phyloP scores from a whole-genome alignment of 148 eudicot genomes.

The Hydrangea macrophylla region DNA sequence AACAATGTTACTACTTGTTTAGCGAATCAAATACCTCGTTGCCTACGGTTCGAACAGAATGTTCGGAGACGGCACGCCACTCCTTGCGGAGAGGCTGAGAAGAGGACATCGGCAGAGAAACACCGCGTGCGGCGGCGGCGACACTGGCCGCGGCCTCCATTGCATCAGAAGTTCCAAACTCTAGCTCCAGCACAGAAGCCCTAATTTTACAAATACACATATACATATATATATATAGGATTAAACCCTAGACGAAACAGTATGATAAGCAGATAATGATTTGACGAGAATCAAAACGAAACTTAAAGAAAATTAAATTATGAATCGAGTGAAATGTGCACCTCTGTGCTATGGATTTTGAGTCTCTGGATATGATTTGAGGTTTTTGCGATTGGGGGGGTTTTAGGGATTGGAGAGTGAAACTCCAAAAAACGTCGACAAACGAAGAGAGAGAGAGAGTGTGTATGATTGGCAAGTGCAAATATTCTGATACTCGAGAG shows the following conservation, averaged over 20 bases:
- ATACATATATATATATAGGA: no score
- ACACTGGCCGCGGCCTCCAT: slow-evolving; percentile 71
- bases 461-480: no score
- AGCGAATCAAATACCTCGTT: slow-evolving; percentile 39
- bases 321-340: background rate
- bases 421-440: slow-evolving; percentile 8
- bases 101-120: slow-evolving; percentile 37
- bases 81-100: slow-evolving; percentile 64
- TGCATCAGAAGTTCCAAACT: background rate
- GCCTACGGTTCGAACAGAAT: slow-evolving; percentile 43
- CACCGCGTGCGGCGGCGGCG: slow-evolving; percentile 45
- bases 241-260: slow-evolving; percentile 18
- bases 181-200: slow-evolving; percentile 11
- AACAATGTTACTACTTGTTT: slow-evolving; percentile 9
- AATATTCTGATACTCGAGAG: no score
- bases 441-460: background rate
- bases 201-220: slow-evolving; percentile 15
- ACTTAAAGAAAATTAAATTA: background rate
- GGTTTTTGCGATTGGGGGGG: slow-evolving; percentile 13
- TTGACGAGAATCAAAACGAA: no score
- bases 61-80: slow-evolving; percentile 79
- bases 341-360: background rate
- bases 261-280: background rate
- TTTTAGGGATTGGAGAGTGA: slow-evolving; percentile 4
- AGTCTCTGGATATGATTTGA: background rate